phyloP scores from a whole-genome alignment of 495 filamentous ascomycete species.

The Aspergillus egyptiacus region DNA sequence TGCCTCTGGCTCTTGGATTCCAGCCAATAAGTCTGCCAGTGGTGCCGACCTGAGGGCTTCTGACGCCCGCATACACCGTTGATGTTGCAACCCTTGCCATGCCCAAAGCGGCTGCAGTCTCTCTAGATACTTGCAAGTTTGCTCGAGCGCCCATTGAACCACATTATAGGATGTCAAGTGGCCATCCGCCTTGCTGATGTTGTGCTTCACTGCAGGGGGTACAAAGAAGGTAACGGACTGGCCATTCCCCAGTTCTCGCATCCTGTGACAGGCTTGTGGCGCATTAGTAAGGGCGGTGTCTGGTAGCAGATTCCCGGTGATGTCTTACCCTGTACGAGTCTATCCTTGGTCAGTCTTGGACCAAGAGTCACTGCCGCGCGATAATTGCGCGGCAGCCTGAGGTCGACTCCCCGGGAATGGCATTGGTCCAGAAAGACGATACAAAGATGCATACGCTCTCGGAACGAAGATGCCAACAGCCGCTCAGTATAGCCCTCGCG shows the following conservation, averaged over 20 bases:
- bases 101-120: slow-evolving; percentile 11
- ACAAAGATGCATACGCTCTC: slow-evolving; percentile 15
- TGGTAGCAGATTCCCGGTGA: neutral
- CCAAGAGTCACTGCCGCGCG: slow-evolving; percentile 64
- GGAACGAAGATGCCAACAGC: slow-evolving; percentile 53
- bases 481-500: slow-evolving; percentile 41
- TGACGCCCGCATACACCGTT: neutral
- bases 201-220: slow-evolving; percentile 38
- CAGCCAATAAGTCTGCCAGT: neutral
- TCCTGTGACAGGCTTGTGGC: slow-evolving; percentile 52
- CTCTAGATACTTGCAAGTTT: slow-evolving; percentile 11
- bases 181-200: neutral
- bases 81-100: slow-evolving; percentile 11
- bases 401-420: slow-evolving; percentile 65
- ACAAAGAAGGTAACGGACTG: slow-evolving; percentile 52
- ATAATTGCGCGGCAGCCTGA: slow-evolving; percentile 49
- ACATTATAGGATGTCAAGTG: slow-evolving; percentile 6
- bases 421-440: slow-evolving; percentile 66
- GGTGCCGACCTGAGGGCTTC: neutral
- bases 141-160: slow-evolving; percentile 6
- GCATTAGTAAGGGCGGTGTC: neutral
- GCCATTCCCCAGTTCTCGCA: slow-evolving; percentile 51
- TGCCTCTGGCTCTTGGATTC: slow-evolving; percentile 14
- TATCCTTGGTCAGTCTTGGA: slow-evolving; percentile 58
- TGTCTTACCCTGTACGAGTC: slow-evolving; percentile 59